These are phyloP conservation scores for Neopestalotiopsis sp. DNA, from an alignment of 2,329 filamentous ascomycete genomes.

Conservation along the genomic window DNA sequence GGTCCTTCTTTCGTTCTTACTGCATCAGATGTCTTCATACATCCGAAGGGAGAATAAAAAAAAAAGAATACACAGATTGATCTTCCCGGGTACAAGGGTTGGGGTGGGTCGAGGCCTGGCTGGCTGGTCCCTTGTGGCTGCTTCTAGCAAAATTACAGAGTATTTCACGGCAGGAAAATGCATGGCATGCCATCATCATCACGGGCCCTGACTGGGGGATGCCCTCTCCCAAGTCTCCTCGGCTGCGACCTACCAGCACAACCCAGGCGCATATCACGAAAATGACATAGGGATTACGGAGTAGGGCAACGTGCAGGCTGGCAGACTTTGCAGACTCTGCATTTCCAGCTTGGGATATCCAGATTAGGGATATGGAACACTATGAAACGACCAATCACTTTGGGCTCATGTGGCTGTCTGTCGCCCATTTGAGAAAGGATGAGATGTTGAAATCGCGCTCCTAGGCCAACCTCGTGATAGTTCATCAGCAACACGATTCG, in stretches of 20 bases:
- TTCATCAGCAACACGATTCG: not conserved
- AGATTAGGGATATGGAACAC: constrained; percentile 5
- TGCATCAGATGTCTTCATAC: not conserved
- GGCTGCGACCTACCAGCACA: not conserved
- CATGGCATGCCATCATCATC: not conserved
- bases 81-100: not conserved
- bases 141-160: constrained; percentile 2
- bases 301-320: not conserved
- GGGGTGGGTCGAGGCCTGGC: not conserved
- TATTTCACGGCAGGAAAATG: not conserved
- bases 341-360: not conserved
- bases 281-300: constrained; percentile 16
- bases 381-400: not conserved
- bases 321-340: no score
- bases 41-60: not conserved
- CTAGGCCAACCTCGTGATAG: not conserved
- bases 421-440: constrained; percentile 9
- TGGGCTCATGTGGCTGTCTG: not conserved
- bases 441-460: not conserved
- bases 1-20: not conserved
- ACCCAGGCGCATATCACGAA: not conserved
- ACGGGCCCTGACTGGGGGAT: constrained; percentile 1
- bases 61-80: not conserved
- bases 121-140: not conserved
- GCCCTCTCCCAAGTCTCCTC: not conserved